phyloP scores from a whole-genome alignment of 2,329 filamentous ascomycete species.

The Fusarium euwallaceae region DNA sequence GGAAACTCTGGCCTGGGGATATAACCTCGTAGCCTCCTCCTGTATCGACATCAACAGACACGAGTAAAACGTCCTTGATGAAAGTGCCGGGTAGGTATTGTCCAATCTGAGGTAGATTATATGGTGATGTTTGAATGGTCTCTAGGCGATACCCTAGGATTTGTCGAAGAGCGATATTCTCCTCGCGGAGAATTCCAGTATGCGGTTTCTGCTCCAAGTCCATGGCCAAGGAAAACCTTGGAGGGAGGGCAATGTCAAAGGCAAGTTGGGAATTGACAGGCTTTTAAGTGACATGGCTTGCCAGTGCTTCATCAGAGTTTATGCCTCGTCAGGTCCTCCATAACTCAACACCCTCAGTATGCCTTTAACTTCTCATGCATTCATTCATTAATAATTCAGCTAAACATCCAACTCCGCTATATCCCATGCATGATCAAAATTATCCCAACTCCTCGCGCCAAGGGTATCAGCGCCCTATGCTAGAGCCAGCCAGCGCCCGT shows the following conservation, averaged over 20 bases:
- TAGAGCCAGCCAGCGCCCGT: conserved; percentile 14
- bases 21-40: conserved; percentile 23
- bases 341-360: no score
- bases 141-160: conserved; percentile 31
- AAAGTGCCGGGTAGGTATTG: conserved; percentile 12
- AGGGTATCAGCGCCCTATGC: conserved; percentile 32
- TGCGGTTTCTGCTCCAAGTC: conserved; percentile 9
- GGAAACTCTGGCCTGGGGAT: conserved; percentile 24
- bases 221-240: not conserved
- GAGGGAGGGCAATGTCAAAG: not conserved
- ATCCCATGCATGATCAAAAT: conserved; percentile 3
- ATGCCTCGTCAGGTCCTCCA: not conserved
- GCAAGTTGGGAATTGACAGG: not conserved
- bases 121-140: not conserved
- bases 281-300: not conserved
- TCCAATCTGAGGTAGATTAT: not conserved
- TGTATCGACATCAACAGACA: conserved; percentile 32
- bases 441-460: conserved; percentile 33
- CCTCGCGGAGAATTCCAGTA: conserved; percentile 36
- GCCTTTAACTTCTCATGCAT: not conserved
- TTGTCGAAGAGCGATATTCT: conserved; percentile 34
- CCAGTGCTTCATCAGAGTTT: not conserved
- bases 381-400: not conserved
- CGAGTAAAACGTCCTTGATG: conserved; percentile 26
- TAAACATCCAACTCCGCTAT: conserved; percentile 5